phyloP scores from a whole-genome alignment of 2,329 filamentous ascomycete species.

The Penicillium paneum region DNA sequence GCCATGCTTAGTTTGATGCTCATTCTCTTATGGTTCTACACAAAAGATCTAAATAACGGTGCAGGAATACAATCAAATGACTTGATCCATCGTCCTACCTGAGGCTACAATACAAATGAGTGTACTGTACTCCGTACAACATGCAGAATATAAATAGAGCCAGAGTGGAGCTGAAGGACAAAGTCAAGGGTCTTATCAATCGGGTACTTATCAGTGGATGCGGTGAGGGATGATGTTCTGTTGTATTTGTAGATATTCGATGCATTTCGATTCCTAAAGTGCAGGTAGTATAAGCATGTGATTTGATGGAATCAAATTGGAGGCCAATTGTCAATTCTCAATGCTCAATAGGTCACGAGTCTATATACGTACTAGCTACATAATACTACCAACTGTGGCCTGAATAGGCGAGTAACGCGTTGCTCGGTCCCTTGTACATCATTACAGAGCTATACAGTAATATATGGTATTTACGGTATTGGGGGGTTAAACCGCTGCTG shows the following conservation, averaged over 20 bases:
- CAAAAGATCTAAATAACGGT: background rate
- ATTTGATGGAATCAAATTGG: background rate
- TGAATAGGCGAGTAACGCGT: background rate
- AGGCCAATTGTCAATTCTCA: background rate
- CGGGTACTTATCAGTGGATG: constrained; percentile 7
- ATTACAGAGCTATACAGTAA: constrained; percentile 4
- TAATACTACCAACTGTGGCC: background rate
- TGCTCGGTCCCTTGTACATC: background rate
- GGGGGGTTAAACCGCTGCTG: background rate
- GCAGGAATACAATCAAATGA: background rate
- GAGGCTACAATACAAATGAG: background rate
- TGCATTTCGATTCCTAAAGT: background rate
- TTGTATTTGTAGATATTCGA: background rate
- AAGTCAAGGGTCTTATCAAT: background rate
- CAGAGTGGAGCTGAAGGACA: background rate
- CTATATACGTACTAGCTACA: background rate
- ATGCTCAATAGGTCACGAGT: background rate
- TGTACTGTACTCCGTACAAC: background rate
- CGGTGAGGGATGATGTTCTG: background rate
- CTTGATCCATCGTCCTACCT: background rate
- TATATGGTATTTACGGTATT: constrained; percentile 1
- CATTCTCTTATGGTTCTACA: background rate
- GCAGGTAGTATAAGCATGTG: background rate
- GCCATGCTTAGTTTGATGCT: background rate
- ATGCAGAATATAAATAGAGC: background rate